A percentile compares a stretch with the other conserved stretches of the same genome.
Conservation (phyloP, 1,139 yeast genomes). For the Scheffersomyces stambukii region DNA sequence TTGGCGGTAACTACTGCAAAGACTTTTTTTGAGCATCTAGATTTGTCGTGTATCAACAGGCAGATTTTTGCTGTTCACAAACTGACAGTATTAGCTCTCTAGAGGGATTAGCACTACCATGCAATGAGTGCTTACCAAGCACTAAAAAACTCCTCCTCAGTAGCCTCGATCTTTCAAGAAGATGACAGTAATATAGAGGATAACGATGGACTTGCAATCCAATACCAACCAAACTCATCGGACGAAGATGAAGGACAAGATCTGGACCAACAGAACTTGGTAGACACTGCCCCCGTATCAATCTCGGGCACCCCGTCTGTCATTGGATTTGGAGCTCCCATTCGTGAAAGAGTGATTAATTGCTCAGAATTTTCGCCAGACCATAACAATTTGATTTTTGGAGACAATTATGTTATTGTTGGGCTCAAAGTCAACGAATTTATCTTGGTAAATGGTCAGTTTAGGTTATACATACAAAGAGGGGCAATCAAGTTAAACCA, state of each 20-base stretch:
- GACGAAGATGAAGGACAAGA: conserved; percentile 20
- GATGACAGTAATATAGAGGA: conserved; percentile 14
- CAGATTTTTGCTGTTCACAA: too few species aligned
- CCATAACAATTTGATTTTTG: conserved; percentile 32
- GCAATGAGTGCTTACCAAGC: conserved; percentile 56
- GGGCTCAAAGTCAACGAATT: conserved; percentile 47
- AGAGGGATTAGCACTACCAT: too few species aligned
- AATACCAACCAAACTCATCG: conserved; percentile 22
- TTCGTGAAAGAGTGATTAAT: conserved; percentile 6
- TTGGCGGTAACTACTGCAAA: too few species aligned
- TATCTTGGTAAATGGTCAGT: conserved; percentile 58
- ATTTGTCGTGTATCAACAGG: too few species aligned
- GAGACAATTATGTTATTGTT: conserved; percentile 26
- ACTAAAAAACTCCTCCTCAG: conserved; percentile 19
- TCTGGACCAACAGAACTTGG: too few species aligned
- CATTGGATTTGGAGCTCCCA: too few species aligned
- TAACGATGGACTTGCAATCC: conserved; percentile 15
- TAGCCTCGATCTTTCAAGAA: conserved; percentile 13
- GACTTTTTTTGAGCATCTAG: too few species aligned
- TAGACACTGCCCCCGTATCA: too few species aligned
- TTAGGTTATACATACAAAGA: conserved; percentile 44
- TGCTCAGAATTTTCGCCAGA: conserved; percentile 30
- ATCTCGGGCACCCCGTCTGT: too few species aligned
- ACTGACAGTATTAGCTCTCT: too few species aligned
- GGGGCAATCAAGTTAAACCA: conserved; percentile 62